These are phyloP conservation scores for Fragilariopsis cylindrus DNA, from an alignment of 108 stramenopile species.

Conservation along the genomic window DNA sequence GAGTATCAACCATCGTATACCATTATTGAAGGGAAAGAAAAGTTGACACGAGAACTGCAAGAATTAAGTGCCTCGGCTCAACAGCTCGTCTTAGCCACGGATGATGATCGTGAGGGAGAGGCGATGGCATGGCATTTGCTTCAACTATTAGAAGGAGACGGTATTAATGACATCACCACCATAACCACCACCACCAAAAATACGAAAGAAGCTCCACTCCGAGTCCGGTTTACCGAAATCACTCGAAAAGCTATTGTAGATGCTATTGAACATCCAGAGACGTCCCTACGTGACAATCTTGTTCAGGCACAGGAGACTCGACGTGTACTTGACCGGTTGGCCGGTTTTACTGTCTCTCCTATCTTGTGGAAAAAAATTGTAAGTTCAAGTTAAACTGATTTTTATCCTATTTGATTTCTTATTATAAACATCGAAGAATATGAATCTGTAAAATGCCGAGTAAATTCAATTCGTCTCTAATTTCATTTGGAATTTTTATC, in stretches of 20 bases:
- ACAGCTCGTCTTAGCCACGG: slow-evolving; percentile 73
- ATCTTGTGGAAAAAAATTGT: slow-evolving; percentile 76
- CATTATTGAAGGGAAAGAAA: slow-evolving; percentile 47
- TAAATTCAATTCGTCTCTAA: too few relatives aligned
- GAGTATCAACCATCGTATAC: slow-evolving; percentile 62
- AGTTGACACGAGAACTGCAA: slow-evolving; percentile 32
- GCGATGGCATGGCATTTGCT: slow-evolving; percentile 88
- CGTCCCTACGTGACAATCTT: slow-evolving; percentile 42
- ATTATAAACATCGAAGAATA: too few relatives aligned
- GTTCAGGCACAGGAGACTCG: slow-evolving; percentile 82
- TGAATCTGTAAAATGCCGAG: too few relatives aligned
- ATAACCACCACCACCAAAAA: background rate
- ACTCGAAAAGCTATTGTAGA: slow-evolving; percentile 50
- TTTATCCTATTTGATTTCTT: background rate
- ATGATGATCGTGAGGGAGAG: slow-evolving; percentile 90
- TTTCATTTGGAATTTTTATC: slow-evolving; percentile 26
- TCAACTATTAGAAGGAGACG: slow-evolving; percentile 36
- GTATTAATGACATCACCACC: background rate
- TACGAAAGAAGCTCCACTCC: slow-evolving; percentile 28
- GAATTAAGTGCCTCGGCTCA: slow-evolving; percentile 26
- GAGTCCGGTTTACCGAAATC: slow-evolving; percentile 84
- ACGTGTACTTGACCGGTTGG: slow-evolving; percentile 65
- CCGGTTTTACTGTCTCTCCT: slow-evolving; percentile 77
- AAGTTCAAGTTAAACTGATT: background rate
- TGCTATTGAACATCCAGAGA: slow-evolving; percentile 39